Evolutionary conservation across 768 basidiomycete species (phyloP), one percentile per base, ranked within the genome.

Genomic region (Boletellus ananas): DNA sequence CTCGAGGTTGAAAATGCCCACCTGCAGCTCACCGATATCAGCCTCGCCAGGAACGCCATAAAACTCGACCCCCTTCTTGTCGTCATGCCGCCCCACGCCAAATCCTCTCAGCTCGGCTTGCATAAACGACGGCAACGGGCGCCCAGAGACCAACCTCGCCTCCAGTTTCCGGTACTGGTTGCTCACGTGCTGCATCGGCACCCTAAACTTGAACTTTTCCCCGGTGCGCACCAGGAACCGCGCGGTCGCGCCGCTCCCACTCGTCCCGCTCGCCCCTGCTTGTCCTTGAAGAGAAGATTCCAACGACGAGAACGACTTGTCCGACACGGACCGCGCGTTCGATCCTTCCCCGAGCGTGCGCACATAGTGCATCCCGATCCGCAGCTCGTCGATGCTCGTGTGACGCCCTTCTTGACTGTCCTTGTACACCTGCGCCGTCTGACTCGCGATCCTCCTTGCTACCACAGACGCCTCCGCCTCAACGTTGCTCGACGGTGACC

Each of bases 361-460:
- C 34, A 89, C 82, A 57, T 87, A 89, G 57, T 81, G 82, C 55
- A 87, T 74, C 7, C 85, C 84, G 63, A 85, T 79, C 23, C 74
- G 72, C 21, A 90, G 74, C 44, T 86, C 87, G 62, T 89, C 87
- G 23, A 71, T 74, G 58, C 78, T 80, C 34, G 66, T 69, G 23
- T 56, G 64, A 51, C 70, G 59, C 56, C 71, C 48, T 64, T 60
- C 40, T 55, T 66, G 54, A 43, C 61, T 62, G 34, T 68, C 68
- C 47, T 73, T 70, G 52, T 76, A 76, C 18, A 87, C 80, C 52
- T 79, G 79, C 10, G 82, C 87, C 45, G 74, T 76, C 68, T 88
- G 84, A 64, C 86, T 87, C 20, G 76, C 70, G 7, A 86, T 75
- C 52, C 70, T 76, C 70, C 56, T 69, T 45, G 59, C 59, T 16